Percentiles rank a stretch among this genome's conserved stretches.
These are phyloP conservation scores for Exophiala calicioides DNA, from an alignment of 2,329 filamentous ascomycete genomes.

Conservation along the genomic window DNA sequence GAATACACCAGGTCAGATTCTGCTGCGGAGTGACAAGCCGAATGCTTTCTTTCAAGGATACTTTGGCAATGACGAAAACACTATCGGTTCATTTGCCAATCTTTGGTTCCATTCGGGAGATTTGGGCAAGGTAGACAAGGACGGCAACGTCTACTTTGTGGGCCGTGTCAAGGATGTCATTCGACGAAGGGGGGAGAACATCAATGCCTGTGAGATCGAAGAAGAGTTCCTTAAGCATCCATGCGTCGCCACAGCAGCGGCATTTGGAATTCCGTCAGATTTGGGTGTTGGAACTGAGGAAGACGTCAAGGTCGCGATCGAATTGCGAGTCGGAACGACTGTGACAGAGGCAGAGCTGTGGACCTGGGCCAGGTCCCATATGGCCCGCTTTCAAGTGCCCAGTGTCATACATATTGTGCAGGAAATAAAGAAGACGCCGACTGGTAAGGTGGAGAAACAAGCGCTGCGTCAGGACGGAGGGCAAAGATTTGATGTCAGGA, in stretches of 20 bases:
- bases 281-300: constrained; percentile 20
- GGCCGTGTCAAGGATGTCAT: constrained; percentile 75
- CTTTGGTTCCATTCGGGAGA: constrained; percentile 91
- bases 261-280: constrained; percentile 16
- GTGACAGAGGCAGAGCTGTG: constrained; percentile 7
- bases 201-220: constrained; percentile 88
- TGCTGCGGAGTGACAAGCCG: constrained; percentile 17
- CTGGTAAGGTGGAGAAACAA: constrained; percentile 19
- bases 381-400: constrained; percentile 20
- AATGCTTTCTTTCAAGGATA: constrained; percentile 23
- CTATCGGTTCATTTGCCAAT: constrained; percentile 34
- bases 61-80: constrained; percentile 9
- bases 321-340: constrained; percentile 1
- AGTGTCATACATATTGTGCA: constrained; percentile 15
- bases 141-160: constrained; percentile 22
- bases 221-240: constrained; percentile 47
- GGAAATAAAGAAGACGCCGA: constrained; percentile 17
- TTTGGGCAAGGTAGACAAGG: constrained; percentile 69
- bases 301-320: constrained; percentile 18
- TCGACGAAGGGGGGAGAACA: constrained; percentile 91
- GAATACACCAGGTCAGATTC: constrained; percentile 16
- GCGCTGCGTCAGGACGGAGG: constrained; percentile 4
- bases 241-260: constrained; percentile 11
- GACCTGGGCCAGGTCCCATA: constrained; percentile 4
- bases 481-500: constrained; percentile 9